Evolutionary conservation across 192 early-diverging fungal species (phyloP).

Genomic region (Backusella sp.): DNA sequence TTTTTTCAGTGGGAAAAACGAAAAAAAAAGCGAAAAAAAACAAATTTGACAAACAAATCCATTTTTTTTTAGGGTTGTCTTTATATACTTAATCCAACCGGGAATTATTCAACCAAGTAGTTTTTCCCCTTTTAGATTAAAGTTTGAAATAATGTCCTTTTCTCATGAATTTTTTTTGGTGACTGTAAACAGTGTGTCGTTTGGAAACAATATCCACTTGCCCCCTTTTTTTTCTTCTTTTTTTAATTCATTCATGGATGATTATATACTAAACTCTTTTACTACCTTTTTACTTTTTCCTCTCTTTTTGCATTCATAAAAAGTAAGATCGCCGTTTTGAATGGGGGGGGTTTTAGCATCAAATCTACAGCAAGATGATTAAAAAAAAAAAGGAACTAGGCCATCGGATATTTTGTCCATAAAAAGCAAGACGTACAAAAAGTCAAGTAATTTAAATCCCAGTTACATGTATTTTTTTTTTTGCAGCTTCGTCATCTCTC

Average conservation of each 20-base stretch:
- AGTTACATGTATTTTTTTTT: background rate
- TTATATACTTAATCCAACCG: background rate
- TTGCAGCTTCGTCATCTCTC: background rate
- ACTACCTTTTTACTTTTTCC: too few relatives aligned
- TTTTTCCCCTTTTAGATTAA: conserved; percentile 3
- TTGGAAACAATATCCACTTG: too few relatives aligned
- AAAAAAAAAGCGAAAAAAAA: background rate
- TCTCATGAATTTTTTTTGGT: background rate
- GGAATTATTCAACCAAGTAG: background rate
- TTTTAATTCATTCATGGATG: too few relatives aligned
- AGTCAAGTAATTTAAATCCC: background rate
- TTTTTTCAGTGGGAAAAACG: too few relatives aligned
- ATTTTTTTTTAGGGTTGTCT: background rate
- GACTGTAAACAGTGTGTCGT: background rate
- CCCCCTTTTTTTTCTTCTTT: too few relatives aligned
- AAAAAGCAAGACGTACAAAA: background rate
- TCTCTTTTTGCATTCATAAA: background rate
- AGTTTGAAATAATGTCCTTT: background rate
- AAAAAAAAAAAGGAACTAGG: background rate
- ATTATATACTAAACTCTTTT: too few relatives aligned
- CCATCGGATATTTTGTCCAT: background rate
- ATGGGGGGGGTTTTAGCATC: too few relatives aligned
- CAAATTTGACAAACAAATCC: background rate
- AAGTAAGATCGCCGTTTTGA: background rate
- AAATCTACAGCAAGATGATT: background rate